Evolutionary conservation across 108 stramenopile genomes (phyloP), one percentile per base, ranked within the genome.

Genomic region (Skeletonema costatum): DNA sequence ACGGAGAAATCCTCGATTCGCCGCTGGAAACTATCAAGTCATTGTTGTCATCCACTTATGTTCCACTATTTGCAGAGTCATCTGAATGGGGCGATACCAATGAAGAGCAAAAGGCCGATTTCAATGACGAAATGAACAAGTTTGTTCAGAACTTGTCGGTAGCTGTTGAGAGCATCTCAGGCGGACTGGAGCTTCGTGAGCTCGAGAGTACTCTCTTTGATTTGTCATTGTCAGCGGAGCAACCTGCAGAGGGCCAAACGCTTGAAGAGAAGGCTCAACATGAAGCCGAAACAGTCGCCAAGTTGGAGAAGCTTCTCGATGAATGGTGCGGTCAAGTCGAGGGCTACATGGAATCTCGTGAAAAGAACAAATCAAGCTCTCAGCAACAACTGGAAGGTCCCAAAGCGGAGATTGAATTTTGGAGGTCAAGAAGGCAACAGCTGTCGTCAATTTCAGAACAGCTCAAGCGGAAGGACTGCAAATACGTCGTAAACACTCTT

Each of bases 321-420:
- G 89, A 91, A 64, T 97, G 96, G 96, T 97, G 96, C 75, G 64
- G 87, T 60, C 87, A 93, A 64, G 95, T 96, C 56, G 95, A 92
- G 73, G 56, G 60, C 9, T 94, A 93, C 77, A 76, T 95, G 33
- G 83, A 89, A 60, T 84, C 76, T 46, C 71, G 66, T 25, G 75
- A 73, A 39, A 82, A 29, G n/a, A 64, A 60, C 56, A 41, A 21
- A 7, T 25, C 53, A 25, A 50, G 4, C 12, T 50, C n/a, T 19
- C 53, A 25, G 25, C 53, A 42, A 31, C 78, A 79, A 58, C 82
- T 92, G 48, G 85, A 71, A 38, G 95, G 96, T 2, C 96, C 96
- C 44, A 85, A 86, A 38, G 92, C 87, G 9, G 94, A 96, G 73
- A 79, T 97, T 64, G 92, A 93, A 66, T 87, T 86, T 68, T 97